Percentiles rank a stretch among this genome's conserved stretches.
phyloP scores from a whole-genome alignment of 1,284 basidiomycete species.

The Sanghuangporus weigelae region DNA sequence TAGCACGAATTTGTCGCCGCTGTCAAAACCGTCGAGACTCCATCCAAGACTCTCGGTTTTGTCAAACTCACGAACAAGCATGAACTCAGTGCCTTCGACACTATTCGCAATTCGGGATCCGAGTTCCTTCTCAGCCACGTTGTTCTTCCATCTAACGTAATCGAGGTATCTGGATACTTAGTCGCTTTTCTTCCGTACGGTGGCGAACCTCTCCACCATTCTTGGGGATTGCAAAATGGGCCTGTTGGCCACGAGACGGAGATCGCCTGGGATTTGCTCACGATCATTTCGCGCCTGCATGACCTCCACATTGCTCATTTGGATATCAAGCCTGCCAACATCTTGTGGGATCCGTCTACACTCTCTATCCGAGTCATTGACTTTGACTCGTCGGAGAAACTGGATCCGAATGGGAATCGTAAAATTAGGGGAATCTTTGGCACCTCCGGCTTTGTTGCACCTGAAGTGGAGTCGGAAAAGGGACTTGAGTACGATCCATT shows the following conservation, averaged over 20 bases:
- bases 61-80: background rate
- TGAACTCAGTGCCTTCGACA: background rate
- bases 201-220: background rate
- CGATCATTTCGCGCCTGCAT: background rate
- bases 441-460: too few species aligned
- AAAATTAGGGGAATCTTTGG: background rate
- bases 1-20: background rate
- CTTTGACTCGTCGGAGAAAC: background rate
- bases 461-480: background rate
- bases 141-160: background rate
- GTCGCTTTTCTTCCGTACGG: background rate
- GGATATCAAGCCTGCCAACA: too few species aligned
- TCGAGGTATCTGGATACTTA: too few species aligned
- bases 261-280: background rate
- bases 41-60: background rate
- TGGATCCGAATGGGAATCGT: background rate
- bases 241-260: background rate
- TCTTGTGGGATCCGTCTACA: background rate
- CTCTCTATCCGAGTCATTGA: background rate
- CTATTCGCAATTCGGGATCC: background rate
- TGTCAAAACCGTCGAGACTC: background rate
- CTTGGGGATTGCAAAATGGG: background rate
- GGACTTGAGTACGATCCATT: background rate
- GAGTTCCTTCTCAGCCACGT: background rate
- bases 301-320: background rate